Conservation (phyloP, 1,284 basidiomycete species). For the Cutaneotrichosporon spelunceum region DNA sequence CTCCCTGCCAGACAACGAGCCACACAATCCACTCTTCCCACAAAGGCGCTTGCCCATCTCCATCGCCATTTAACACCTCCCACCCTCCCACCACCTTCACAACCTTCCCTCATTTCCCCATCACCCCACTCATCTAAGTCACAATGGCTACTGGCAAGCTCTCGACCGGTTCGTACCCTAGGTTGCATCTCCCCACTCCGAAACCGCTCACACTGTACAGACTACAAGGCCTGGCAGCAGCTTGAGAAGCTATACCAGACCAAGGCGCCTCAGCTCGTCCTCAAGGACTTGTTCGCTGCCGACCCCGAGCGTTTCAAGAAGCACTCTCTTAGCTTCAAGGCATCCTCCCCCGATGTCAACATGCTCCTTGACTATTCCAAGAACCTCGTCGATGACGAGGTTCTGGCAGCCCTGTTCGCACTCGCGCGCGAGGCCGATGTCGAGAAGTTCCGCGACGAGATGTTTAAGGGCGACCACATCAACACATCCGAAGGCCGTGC, state of each 20-base stretch:
- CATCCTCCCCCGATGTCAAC: constrained; percentile 62
- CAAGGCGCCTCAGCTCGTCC: constrained; percentile 69
- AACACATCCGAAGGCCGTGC: constrained; percentile 97
- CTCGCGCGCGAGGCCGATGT: constrained; percentile 84
- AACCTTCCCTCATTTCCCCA: background rate
- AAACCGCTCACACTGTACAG: constrained; percentile 51
- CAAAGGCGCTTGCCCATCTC: background rate
- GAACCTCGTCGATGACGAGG: constrained; percentile 85
- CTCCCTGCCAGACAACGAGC: too few relatives aligned
- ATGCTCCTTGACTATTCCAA: constrained; percentile 96
- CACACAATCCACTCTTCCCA: background rate
- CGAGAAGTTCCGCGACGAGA: constrained; percentile 80
- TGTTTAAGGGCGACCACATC: constrained; percentile 95
- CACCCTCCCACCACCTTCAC: background rate
- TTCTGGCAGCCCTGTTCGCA: constrained; percentile 70
- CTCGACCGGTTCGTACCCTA: constrained; percentile 39
- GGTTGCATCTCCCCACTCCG: background rate
- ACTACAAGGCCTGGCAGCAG: constrained; percentile 85
- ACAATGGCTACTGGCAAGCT: constrained; percentile 46
- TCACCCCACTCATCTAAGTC: background rate
- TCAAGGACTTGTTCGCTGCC: constrained; percentile 85
- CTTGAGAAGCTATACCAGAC: constrained; percentile 80
- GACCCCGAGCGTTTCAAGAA: constrained; percentile 82
- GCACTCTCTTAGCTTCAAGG: constrained; percentile 75
- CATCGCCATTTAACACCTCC: background rate